Conservation (phyloP, 1,284 basidiomycete species). For the Anthracocystis walkeri region DNA sequence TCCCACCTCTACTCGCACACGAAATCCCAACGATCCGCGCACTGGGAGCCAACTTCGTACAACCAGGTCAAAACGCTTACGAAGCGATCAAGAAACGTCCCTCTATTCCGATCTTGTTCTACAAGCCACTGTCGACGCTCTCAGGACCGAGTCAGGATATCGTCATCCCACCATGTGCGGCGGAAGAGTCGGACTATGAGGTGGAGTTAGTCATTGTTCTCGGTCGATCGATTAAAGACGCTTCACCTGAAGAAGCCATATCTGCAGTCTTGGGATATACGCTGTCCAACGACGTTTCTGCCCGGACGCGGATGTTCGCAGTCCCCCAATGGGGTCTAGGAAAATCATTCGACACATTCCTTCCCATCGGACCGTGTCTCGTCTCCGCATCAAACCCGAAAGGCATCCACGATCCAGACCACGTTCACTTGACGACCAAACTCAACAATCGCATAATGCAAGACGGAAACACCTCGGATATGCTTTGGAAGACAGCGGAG, state of each 20-base stretch:
- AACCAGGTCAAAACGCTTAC: slow-evolving; percentile 30
- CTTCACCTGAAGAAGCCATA: slow-evolving; percentile 30
- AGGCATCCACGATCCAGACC: slow-evolving; percentile 78
- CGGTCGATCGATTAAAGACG: slow-evolving; percentile 39
- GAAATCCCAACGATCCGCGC: slow-evolving; percentile 39
- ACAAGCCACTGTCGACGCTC: slow-evolving; percentile 47
- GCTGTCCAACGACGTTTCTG: slow-evolving; percentile 53
- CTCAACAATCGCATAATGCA: slow-evolving; percentile 80
- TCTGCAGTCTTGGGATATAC: slow-evolving; percentile 53
- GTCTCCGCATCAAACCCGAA: slow-evolving; percentile 69
- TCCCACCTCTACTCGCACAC: slow-evolving; percentile 34
- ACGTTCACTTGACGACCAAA: slow-evolving; percentile 76
- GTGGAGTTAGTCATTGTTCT: slow-evolving; percentile 59
- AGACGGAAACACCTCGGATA: slow-evolving; percentile 76
- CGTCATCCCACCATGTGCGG: slow-evolving; percentile 42
- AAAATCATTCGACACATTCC: slow-evolving; percentile 51
- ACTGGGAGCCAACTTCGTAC: slow-evolving; percentile 52
- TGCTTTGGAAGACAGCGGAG: slow-evolving; percentile 63
- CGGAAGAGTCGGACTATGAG: slow-evolving; percentile 55
- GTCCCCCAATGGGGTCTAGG: slow-evolving; percentile 57
- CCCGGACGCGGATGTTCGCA: slow-evolving; percentile 55
- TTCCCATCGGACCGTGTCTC: slow-evolving; percentile 47
- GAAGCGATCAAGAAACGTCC: slow-evolving; percentile 42
- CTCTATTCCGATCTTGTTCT: slow-evolving; percentile 56
- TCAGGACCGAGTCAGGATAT: slow-evolving; percentile 45